These are phyloP conservation scores for Viola pubescens DNA, from an alignment of 441 rosid species.

Conservation along the genomic window DNA sequence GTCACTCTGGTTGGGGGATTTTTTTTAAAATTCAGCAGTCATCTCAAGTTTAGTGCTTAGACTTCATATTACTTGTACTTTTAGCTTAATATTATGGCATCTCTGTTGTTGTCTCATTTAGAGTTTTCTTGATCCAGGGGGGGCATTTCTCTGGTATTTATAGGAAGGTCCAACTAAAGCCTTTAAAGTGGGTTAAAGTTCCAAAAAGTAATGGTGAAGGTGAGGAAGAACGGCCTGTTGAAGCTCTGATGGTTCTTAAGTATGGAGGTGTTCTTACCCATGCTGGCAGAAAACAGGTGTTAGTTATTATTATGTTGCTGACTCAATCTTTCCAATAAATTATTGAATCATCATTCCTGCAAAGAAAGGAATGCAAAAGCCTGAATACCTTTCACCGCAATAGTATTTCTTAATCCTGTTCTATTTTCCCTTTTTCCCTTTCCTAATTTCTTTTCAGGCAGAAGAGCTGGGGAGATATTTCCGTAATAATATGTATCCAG, in stretches of 20 bases:
- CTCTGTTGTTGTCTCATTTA: conserved; percentile 3
- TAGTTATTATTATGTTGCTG: conserved; percentile 12
- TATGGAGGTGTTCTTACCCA: conserved; percentile 99
- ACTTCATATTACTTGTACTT: background rate
- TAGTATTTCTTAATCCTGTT: conserved; percentile 3
- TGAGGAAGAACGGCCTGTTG: conserved; percentile 89
- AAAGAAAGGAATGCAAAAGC: conserved; percentile 1
- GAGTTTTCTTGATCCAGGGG: conserved; percentile 52
- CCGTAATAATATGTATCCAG: conserved; percentile 99
- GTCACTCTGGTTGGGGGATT: background rate
- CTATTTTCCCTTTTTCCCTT: conserved; percentile 8
- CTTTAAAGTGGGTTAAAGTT: conserved; percentile 88
- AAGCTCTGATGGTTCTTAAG: conserved; percentile 98
- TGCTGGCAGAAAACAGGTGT: conserved; percentile 99
- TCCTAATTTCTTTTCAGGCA: conserved; percentile 50
- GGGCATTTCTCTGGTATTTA: conserved; percentile 99
- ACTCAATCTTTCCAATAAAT: background rate
- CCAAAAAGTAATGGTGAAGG: conserved; percentile 72
- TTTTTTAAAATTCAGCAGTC: background rate
- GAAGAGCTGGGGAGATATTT: conserved; percentile 98
- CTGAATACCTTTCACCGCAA: background rate
- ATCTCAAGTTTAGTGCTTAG: background rate
- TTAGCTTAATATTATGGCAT: background rate
- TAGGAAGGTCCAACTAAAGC: conserved; percentile 98
- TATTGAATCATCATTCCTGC: background rate